Percentiles rank a stretch among this genome's conserved stretches.
Evolutionary conservation across 2,329 filamentous ascomycete genomes (phyloP).

Genomic region (Trichophyton verrucosum): DNA sequence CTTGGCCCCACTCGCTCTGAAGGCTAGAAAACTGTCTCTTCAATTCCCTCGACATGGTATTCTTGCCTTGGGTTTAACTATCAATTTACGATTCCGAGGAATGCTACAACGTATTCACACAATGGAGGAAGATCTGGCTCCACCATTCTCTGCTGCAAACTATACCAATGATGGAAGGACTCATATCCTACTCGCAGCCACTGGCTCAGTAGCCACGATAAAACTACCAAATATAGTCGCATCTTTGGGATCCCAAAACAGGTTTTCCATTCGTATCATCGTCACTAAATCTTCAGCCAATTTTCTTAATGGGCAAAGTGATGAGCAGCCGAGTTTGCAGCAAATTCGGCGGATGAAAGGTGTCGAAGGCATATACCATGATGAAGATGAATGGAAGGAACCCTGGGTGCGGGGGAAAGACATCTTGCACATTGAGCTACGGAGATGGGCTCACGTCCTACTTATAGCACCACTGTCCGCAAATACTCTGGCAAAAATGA

Average conservation of each 20-base stretch:
- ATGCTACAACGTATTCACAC: not conserved
- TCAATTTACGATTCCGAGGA: not conserved
- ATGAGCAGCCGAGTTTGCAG: conserved; percentile 60
- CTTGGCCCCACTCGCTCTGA: too few relatives aligned
- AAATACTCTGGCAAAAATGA: conserved; percentile 76
- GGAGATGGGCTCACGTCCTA: conserved; percentile 69
- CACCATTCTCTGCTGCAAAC: conserved; percentile 5
- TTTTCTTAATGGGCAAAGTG: conserved; percentile 64
- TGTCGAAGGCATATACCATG: conserved; percentile 69
- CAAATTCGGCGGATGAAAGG: conserved; percentile 50
- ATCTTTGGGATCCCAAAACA: conserved; percentile 26
- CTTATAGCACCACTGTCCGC: conserved; percentile 71
- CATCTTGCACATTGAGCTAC: conserved; percentile 83
- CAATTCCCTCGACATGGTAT: too few relatives aligned
- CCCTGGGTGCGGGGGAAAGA: conserved; percentile 66
- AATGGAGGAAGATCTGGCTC: conserved; percentile 6
- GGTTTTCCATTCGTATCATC: conserved; percentile 71
- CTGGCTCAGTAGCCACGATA: conserved; percentile 74
- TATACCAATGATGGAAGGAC: conserved; percentile 11
- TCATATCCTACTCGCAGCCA: conserved; percentile 45
- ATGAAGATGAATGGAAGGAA: conserved; percentile 72
- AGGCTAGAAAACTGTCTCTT: too few relatives aligned
- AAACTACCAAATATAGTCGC: conserved; percentile 59
- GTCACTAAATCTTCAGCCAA: conserved; percentile 60
- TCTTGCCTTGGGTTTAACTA: not conserved